Conservation (phyloP, 345 rosid genomes). For the Gynandropsis gynandra region DNA sequence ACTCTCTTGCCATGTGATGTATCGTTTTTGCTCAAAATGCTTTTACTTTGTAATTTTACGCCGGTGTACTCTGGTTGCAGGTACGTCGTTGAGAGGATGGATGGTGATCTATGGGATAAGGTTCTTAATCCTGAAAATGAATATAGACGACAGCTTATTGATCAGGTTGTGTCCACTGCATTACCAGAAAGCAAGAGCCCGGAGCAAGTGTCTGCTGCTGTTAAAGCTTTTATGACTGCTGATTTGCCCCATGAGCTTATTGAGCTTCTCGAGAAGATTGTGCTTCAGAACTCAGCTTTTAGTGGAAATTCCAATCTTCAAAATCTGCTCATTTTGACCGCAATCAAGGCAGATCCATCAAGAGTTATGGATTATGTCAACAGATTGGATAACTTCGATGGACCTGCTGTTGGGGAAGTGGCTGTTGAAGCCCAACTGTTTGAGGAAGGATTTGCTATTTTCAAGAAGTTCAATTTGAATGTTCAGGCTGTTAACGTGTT, state of each 20-base stretch:
- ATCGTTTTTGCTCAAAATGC: constrained; percentile 4
- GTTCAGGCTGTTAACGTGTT: constrained; percentile 69
- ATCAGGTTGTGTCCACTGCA: constrained; percentile 98
- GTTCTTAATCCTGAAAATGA: constrained; percentile 84
- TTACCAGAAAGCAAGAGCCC: constrained; percentile 90
- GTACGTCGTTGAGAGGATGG: constrained; percentile 99
- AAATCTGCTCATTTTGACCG: constrained; percentile 92
- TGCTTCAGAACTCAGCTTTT: constrained; percentile 95
- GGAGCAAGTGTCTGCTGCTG: constrained; percentile 80
- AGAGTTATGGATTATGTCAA: constrained; percentile 96
- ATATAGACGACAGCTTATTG: constrained; percentile 84
- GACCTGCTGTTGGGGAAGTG: constrained; percentile 96
- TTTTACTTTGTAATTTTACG: constrained; percentile 22
- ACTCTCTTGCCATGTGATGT: constrained; percentile 3
- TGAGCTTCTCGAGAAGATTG: constrained; percentile 90
- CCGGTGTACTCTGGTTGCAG: constrained; percentile 34
- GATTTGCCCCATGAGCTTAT: constrained; percentile 76
- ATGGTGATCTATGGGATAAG: constrained; percentile 96
- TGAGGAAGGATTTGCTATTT: constrained; percentile 81
- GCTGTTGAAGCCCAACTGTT: constrained; percentile 86
- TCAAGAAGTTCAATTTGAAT: constrained; percentile 79
- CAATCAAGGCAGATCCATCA: constrained; percentile 92
- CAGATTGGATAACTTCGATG: constrained; percentile 95
- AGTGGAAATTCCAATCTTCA: constrained; percentile 96
- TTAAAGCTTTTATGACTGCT: constrained; percentile 80